Evolutionary conservation across 352 stramenopile genomes (phyloP).

Genomic region (Elongisporangium prolatum): DNA sequence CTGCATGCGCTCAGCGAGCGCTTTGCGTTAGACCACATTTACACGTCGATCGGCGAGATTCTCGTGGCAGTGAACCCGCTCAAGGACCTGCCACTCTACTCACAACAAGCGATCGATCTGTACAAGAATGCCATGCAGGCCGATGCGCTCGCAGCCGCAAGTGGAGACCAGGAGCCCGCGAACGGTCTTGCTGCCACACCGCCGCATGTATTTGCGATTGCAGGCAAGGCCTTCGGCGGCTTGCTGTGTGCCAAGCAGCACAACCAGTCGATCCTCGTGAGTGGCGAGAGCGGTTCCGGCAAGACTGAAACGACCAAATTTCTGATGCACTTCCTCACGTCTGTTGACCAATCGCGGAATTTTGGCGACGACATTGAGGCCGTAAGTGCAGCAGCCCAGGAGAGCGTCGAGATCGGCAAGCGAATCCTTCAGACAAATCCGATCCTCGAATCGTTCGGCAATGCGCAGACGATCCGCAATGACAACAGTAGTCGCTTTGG

Average conservation of each 20-base stretch:
- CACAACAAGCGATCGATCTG: slow-evolving; percentile 42
- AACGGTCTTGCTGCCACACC: slow-evolving; percentile 17
- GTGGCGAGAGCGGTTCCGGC: slow-evolving; percentile 89
- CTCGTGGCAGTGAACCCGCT: slow-evolving; percentile 83
- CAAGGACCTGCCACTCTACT: slow-evolving; percentile 69
- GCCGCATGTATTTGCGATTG: slow-evolving; percentile 91
- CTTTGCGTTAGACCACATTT: slow-evolving; percentile 74
- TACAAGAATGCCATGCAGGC: slow-evolving; percentile 57
- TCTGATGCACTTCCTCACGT: slow-evolving; percentile 95
- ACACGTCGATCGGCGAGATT: slow-evolving; percentile 86
- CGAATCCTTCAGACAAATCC: slow-evolving; percentile 95
- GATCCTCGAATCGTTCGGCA: slow-evolving; percentile 97
- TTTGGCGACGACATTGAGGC: slow-evolving; percentile 3
- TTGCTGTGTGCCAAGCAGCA: slow-evolving; percentile 48
- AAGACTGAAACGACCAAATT: slow-evolving; percentile 97
- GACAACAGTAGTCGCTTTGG: slow-evolving; percentile 96
- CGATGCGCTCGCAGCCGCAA: slow-evolving; percentile 4
- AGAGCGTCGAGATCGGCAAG: slow-evolving; percentile 69
- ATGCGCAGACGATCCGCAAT: slow-evolving; percentile 95
- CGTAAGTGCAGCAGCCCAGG: slow-evolving; percentile 9
- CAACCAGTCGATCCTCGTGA: slow-evolving; percentile 93
- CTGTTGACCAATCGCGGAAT: slow-evolving; percentile 39
- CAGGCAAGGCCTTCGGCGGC: slow-evolving; percentile 76
- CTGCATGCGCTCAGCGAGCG: slow-evolving; percentile 76
- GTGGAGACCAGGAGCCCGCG: slow-evolving; percentile 4